Evolutionary conservation across 306 rosid species (phyloP).

Genomic region (Fragaria ananassa): DNA sequence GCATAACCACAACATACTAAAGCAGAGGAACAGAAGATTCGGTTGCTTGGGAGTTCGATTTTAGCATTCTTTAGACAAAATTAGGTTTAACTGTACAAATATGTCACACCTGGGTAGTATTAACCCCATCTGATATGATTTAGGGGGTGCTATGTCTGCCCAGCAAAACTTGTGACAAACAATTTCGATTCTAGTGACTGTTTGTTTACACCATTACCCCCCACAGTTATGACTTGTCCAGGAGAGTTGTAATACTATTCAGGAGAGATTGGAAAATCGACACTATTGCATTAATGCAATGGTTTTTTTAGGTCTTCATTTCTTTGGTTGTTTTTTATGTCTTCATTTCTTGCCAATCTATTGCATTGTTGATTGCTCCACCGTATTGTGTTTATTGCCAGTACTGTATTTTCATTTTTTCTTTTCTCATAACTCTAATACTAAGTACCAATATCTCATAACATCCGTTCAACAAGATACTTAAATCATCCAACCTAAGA

Average conservation of each 20-base stretch:
- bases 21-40: constrained; percentile 22
- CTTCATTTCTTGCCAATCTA: neutral
- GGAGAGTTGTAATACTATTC: constrained; percentile 19
- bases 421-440: neutral
- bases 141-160: constrained; percentile 51
- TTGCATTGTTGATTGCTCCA: neutral
- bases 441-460: neutral
- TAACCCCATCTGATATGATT: constrained; percentile 49
- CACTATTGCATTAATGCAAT: constrained; percentile 9
- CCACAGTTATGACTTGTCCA: constrained; percentile 15
- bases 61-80: constrained; percentile 54
- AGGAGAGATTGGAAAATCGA: constrained; percentile 9
- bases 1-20: constrained; percentile 34
- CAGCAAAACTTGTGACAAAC: constrained; percentile 42
- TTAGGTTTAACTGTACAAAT: constrained; percentile 90
- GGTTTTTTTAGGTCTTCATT: neutral
- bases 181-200: constrained; percentile 39
- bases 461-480: neutral
- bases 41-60: constrained; percentile 30
- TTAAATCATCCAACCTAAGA: neutral
- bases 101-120: constrained; percentile 61
- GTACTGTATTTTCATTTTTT: neutral
- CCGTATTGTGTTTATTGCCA: neutral
- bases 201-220: constrained; percentile 33
- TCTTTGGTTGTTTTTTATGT: neutral